These are phyloP conservation scores for Mortierella sp. DNA, from an alignment of 371 early-diverging fungal species.

Conservation along the genomic window DNA sequence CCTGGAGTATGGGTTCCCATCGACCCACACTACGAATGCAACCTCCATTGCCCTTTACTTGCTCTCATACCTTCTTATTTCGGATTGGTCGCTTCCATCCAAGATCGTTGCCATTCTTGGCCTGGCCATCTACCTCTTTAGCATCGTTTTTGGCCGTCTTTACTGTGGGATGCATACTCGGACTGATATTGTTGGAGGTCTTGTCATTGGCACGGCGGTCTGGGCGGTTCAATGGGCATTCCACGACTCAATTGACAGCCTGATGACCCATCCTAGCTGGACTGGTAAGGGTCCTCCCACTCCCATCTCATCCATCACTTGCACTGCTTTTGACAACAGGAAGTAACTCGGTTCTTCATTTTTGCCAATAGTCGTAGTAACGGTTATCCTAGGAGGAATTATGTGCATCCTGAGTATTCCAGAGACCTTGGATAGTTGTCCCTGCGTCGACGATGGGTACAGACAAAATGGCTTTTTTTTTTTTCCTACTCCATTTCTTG, in stretches of 20 bases:
- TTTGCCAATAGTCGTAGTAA: slow-evolving; percentile 15
- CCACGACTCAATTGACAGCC: slow-evolving; percentile 56
- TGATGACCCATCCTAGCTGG: slow-evolving; percentile 59
- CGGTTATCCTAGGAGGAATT: slow-evolving; percentile 33
- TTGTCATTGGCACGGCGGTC: slow-evolving; percentile 65
- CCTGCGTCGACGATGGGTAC: slow-evolving; percentile 79
- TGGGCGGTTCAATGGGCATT: slow-evolving; percentile 69
- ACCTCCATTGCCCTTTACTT: slow-evolving; percentile 73
- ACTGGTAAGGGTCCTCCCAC: slow-evolving; percentile 51
- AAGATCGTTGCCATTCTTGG: slow-evolving; percentile 53
- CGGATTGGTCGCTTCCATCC: slow-evolving; percentile 28
- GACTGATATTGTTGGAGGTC: slow-evolving; percentile 76
- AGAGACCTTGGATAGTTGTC: slow-evolving; percentile 80
- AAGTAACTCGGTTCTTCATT: slow-evolving; percentile 5
- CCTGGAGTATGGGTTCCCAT: slow-evolving; percentile 84
- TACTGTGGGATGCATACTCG: slow-evolving; percentile 83
- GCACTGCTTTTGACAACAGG: slow-evolving; percentile 1
- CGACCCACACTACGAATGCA: slow-evolving; percentile 82
- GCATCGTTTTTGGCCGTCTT: slow-evolving; percentile 72
- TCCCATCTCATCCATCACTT: background rate
- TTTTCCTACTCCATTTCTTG: background rate
- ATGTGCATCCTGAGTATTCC: slow-evolving; percentile 71
- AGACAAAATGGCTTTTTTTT: slow-evolving; percentile 4
- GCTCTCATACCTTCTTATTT: slow-evolving; percentile 59
- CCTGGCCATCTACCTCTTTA: slow-evolving; percentile 63